Percentiles rank a stretch among this genome's conserved stretches.
These are phyloP conservation scores for Elongisporangium undulatum DNA, from an alignment of 352 stramenopile species.

Conservation along the genomic window DNA sequence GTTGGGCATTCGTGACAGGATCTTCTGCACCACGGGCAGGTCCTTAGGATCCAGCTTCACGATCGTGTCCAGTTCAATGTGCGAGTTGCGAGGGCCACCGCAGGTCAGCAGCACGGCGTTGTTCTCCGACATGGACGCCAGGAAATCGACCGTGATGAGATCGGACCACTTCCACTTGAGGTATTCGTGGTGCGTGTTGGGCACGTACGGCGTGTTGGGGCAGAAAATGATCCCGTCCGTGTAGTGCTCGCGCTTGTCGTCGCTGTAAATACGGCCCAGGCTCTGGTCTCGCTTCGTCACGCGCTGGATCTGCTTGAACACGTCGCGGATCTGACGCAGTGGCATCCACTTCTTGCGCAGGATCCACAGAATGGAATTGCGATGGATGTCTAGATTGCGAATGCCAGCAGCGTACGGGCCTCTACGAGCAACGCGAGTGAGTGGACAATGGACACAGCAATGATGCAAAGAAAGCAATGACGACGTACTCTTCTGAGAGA, in stretches of 20 bases:
- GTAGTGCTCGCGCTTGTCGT: slow-evolving; percentile 84
- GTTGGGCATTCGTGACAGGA: slow-evolving; percentile 51
- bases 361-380: slow-evolving; percentile 64
- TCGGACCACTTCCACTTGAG: slow-evolving; percentile 93
- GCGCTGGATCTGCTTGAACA: slow-evolving; percentile 81
- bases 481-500: slow-evolving; percentile 74
- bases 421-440: slow-evolving; percentile 19
- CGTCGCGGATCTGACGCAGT: slow-evolving; percentile 73
- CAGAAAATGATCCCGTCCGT: slow-evolving; percentile 90
- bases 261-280: slow-evolving; percentile 71
- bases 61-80: slow-evolving; percentile 82
- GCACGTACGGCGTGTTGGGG: slow-evolving; percentile 79
- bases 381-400: slow-evolving; percentile 57
- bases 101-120: slow-evolving; percentile 66
- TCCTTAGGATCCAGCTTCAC: slow-evolving; percentile 79
- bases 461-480: slow-evolving; percentile 1
- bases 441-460: background rate
- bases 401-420: slow-evolving; percentile 65
- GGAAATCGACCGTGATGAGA: slow-evolving; percentile 87
- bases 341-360: slow-evolving; percentile 84
- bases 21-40: slow-evolving; percentile 55
- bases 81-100: slow-evolving; percentile 64
- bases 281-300: slow-evolving; percentile 75
- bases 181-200: slow-evolving; percentile 85
- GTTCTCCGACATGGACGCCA: slow-evolving; percentile 51